A percentile compares a stretch with the other conserved stretches of the same genome.
phyloP scores from a whole-genome alignment of 805 yeast genomes.

The Kluyveromyces starmeri region DNA sequence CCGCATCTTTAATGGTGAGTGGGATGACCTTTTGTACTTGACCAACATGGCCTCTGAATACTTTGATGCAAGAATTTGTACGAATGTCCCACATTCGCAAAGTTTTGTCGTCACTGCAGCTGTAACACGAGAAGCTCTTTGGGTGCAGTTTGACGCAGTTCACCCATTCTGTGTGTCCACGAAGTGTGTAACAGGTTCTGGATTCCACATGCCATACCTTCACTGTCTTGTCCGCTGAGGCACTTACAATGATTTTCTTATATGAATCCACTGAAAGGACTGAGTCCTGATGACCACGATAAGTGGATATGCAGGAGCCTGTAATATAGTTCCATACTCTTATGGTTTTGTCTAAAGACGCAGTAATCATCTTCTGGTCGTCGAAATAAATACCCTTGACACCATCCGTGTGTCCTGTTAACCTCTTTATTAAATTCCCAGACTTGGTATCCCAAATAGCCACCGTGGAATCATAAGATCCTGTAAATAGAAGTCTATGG shows the following conservation, averaged over 20 bases:
- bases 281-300: constrained; percentile 83
- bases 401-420: constrained; percentile 83
- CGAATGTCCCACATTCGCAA: constrained; percentile 91
- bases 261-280: constrained; percentile 78
- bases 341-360: constrained; percentile 83
- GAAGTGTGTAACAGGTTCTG: constrained; percentile 80
- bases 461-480: constrained; percentile 83
- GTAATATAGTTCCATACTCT: constrained; percentile 94
- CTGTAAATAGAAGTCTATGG: constrained; percentile 74
- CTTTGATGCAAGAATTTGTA: constrained; percentile 67
- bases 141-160: constrained; percentile 83
- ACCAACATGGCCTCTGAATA: constrained; percentile 84
- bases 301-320: constrained; percentile 89
- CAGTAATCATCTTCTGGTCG: constrained; percentile 81
- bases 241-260: constrained; percentile 78
- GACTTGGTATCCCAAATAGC: constrained; percentile 89
- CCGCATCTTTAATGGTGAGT: constrained; percentile 58
- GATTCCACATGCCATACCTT: constrained; percentile 96
- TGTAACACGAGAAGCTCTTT: constrained; percentile 66
- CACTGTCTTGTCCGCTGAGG: constrained; percentile 85
- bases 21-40: constrained; percentile 93
- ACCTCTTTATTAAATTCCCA: constrained; percentile 66
- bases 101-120: constrained; percentile 88
- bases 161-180: constrained; percentile 93
- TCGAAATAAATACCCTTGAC: constrained; percentile 82